Evolutionary conservation across 768 basidiomycete genomes (phyloP), one percentile per base, ranked within the genome.

Genomic region (Tricholoma bakamatsutake): DNA sequence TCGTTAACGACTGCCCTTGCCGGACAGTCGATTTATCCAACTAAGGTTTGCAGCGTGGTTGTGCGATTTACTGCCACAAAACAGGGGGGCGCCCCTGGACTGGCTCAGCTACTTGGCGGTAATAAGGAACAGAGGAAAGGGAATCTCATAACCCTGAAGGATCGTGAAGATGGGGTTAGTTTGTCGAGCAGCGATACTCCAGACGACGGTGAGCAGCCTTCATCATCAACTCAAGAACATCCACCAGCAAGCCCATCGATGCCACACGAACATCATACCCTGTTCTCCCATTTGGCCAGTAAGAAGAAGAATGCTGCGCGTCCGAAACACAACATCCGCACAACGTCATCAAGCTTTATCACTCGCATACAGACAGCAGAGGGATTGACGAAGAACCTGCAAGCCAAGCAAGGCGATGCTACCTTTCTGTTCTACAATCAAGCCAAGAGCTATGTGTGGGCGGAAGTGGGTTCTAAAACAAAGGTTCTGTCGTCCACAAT

Each of bases 331-430:
- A 96, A 89, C 63, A 85, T 97, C 61, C 80, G 89, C 53, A 92
- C 92, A 0, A 93, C 93, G 1, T 92, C 88, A 5, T 96, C 95
- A 21, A 90, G 90, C 2, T 98, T 98, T 69, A 88, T 98, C 59
- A 88, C 90, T 2, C 82, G 94, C 30, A 75, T 93, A 48, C 93
- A 96, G 62, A 85, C 81, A 54, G 76, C 80, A 40, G 94, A 97
- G 66, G 90, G 88, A 45, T 71, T 92, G 55, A 78, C 76, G 28
- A 88, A 84, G 70, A 75, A 75, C 12, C 76, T 96, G 27, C 81
- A 86, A 56, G 79, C 85, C 13, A 90, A 88, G 67, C 84, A 88
- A 56, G 93, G 91, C n/a, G 93, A 96, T 53, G 78, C 78, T 5
- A 88, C 87, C 1, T 93, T 91, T 70, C 68, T 91, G 31, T 94